Evolutionary conservation across 768 basidiomycete genomes (phyloP).

Genomic region (Boletus rufocinnamomeus): DNA sequence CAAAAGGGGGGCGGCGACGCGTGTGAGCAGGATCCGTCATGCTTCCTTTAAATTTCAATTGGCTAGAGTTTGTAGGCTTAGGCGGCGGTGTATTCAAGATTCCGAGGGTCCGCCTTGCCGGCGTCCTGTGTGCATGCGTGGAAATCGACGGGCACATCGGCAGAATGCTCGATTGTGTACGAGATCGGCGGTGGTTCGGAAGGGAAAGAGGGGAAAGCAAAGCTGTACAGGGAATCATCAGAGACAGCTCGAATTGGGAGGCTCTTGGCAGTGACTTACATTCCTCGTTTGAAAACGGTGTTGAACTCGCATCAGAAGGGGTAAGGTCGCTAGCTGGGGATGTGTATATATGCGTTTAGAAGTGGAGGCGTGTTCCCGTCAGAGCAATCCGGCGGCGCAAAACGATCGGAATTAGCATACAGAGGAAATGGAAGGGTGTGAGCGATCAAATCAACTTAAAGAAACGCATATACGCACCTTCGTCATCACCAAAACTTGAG

Average conservation of each 20-base stretch:
- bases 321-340: constrained; percentile 55
- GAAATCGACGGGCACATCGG: constrained; percentile 34
- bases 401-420: constrained; percentile 12
- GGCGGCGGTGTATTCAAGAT: constrained; percentile 63
- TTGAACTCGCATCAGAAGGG: constrained; percentile 50
- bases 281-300: constrained; percentile 51
- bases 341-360: constrained; percentile 37
- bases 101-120: constrained; percentile 39
- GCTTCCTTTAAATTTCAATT: constrained; percentile 67
- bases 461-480: constrained; percentile 41
- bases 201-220: constrained; percentile 62
- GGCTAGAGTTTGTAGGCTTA: constrained; percentile 52
- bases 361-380: constrained; percentile 3
- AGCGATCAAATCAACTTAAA: constrained; percentile 15
- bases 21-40: constrained; percentile 68
- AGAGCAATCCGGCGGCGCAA: neutral
- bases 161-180: constrained; percentile 57
- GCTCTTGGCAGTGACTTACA: constrained; percentile 37
- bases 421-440: constrained; percentile 11
- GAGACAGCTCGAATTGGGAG: constrained; percentile 21
- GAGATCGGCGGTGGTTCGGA: constrained; percentile 54
- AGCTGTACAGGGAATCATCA: constrained; percentile 38
- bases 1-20: constrained; percentile 42
- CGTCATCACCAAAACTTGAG: constrained; percentile 48
- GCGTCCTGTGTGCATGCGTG: constrained; percentile 31